Conservation (phyloP, 306 rosid species). For the Prunus mongolica region DNA sequence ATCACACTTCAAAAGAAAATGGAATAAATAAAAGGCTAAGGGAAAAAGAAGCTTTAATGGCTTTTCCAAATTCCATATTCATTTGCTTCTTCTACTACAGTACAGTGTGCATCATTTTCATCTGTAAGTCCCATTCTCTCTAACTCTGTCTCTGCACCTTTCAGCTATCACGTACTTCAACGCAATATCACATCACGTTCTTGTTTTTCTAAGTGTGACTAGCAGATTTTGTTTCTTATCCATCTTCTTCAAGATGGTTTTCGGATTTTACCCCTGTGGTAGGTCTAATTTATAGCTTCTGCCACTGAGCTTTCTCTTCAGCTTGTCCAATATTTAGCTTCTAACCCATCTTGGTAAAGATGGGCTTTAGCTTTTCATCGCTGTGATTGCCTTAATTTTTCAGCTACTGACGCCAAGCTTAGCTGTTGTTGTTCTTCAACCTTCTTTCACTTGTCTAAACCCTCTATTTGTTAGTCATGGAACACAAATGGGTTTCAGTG, state of each 20-base stretch:
- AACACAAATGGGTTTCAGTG: conserved; percentile 25
- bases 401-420: conserved; percentile 23
- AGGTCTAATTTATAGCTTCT: conserved; percentile 1
- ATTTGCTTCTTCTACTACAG: background rate
- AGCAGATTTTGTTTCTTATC: conserved; percentile 3
- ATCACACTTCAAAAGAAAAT: background rate
- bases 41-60: background rate
- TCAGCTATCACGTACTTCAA: background rate
- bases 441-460: conserved; percentile 1
- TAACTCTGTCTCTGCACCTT: background rate
- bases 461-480: conserved; percentile 31
- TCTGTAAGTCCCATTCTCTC: conserved; percentile 25
- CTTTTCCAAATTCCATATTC: conserved; percentile 13
- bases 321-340: conserved; percentile 17
- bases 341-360: conserved; percentile 9
- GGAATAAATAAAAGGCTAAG: background rate
- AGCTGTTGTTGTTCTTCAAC: background rate
- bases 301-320: background rate
- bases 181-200: background rate
- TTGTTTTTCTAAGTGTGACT: background rate
- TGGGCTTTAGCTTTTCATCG: conserved; percentile 20
- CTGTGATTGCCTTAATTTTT: background rate
- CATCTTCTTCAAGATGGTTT: conserved; percentile 2
- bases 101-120: background rate
- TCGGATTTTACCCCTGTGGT: background rate